Base-by-base conservation (phyloP, 2,329 filamentous ascomycete genomes). In the Neophaeococcomyces mojaviensis region DNA sequence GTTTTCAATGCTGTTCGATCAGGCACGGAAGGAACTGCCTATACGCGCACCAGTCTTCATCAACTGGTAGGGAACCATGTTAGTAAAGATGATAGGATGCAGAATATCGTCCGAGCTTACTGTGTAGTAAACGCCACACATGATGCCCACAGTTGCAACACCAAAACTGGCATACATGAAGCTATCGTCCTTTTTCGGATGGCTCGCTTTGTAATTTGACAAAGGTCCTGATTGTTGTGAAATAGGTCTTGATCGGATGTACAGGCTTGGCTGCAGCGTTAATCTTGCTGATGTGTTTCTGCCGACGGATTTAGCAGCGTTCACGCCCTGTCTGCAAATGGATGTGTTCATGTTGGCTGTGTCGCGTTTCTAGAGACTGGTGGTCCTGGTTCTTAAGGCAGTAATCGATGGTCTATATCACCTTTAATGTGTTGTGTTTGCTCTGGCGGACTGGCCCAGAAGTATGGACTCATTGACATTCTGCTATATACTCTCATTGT, bases 401-500 rank as follows among this genome's bases (percentile, higher is more conserved):
- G 19, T 13, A 20, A n/a, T 24, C 20, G 37, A 26, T 10, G 37
- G 8, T n/a, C 13, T 26, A 8, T 13, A 26, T 39, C 4, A 8
- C n/a, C 18, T 39, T 26, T 39, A 20, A 26, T 26, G 32, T n/a
- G 18, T 19, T 37, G 34, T n/a, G n/a, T n/a, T 4, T 28, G 24
- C 24, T 28, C 24, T 28, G 24, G 24, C 10, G 24, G 24, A 28
- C 24, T 5, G 10, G 24, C 24, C 5, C 24, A 5, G 5, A 28
- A 6, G 24, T 6, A 28, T 28, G 24, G 10, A 10, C 24, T 28
- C 24, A 10, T 28, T 10, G 8, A 18, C 8, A 28, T 9, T 13
- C 18, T 39, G 22, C 26, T 39, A 24, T 39, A 39, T 39, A 28
- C 37, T 39, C 18, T 20, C 20, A 39, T 39, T 13, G 37, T 39